phyloP scores from a whole-genome alignment of 371 early-diverging fungal genomes.

The Batkoa obscura region DNA sequence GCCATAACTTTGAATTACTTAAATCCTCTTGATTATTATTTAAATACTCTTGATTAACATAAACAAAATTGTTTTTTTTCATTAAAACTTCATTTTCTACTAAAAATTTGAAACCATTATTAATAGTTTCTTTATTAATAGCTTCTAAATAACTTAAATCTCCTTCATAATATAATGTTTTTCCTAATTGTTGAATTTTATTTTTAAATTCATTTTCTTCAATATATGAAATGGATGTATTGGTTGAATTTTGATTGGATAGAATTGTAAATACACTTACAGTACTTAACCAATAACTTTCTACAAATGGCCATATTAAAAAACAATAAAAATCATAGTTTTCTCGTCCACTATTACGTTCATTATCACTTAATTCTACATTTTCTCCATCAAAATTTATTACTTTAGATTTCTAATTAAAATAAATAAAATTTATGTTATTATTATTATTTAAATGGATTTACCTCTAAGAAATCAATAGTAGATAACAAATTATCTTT shows the following conservation, averaged over 20 bases:
- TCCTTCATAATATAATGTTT: conserved; percentile 64
- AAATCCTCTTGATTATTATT: conserved; percentile 26
- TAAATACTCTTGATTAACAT: no score
- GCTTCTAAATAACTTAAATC: conserved; percentile 67
- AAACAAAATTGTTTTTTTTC: conserved; percentile 9
- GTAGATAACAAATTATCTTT: conserved; percentile 48
- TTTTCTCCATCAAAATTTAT: conserved; percentile 27
- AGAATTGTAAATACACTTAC: conserved; percentile 12
- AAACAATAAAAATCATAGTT: conserved; percentile 80
- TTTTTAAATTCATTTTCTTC: conserved; percentile 46
- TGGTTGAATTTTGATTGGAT: neutral
- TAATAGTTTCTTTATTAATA: conserved; percentile 66
- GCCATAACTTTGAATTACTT: conserved; percentile 53
- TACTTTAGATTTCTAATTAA: conserved; percentile 27
- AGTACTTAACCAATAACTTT: conserved; percentile 66
- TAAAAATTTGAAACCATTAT: conserved; percentile 48
- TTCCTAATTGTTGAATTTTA: conserved; percentile 54
- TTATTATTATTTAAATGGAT: conserved; percentile 10
- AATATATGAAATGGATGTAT: conserved; percentile 23
- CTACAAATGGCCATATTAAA: conserved; percentile 74
- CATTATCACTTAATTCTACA: conserved; percentile 35
- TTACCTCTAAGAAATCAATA: conserved; percentile 32
- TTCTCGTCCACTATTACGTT: conserved; percentile 58
- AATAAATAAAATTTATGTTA: neutral
- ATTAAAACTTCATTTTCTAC: conserved; percentile 46